Evolutionary conservation across 164 flowering plant genomes (phyloP).

Genomic region (Nelumbo lutea): DNA sequence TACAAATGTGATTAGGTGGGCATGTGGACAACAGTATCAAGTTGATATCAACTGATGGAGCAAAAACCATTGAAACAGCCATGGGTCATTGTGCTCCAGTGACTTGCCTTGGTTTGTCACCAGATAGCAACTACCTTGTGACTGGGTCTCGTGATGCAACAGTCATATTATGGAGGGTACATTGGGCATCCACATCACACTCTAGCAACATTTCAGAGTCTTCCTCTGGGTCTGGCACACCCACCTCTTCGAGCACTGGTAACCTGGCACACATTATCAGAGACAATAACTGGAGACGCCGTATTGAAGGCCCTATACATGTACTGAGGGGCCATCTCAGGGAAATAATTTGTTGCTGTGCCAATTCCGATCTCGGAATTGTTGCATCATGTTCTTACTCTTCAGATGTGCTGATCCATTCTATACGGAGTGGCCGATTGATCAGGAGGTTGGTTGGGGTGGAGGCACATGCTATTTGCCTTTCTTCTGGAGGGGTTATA

Average conservation of each 20-base stretch:
- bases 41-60: constrained; percentile 84
- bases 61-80: constrained; percentile 89
- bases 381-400: constrained; percentile 73
- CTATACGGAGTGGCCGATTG: constrained; percentile 75
- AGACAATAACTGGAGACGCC: constrained; percentile 50
- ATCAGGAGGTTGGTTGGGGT: constrained; percentile 59
- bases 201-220: constrained; percentile 52
- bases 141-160: constrained; percentile 92
- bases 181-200: constrained; percentile 34
- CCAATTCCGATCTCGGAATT: constrained; percentile 78
- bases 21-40: constrained; percentile 87
- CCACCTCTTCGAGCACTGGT: constrained; percentile 31
- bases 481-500: constrained; percentile 74
- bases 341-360: constrained; percentile 74
- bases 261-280: constrained; percentile 35
- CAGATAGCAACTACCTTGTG: constrained; percentile 80
- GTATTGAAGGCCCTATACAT: constrained; percentile 93
- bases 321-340: constrained; percentile 80
- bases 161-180: constrained; percentile 83
- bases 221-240: constrained; percentile 28
- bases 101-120: constrained; percentile 79
- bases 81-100: constrained; percentile 91
- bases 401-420: constrained; percentile 81
- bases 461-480: constrained; percentile 70
- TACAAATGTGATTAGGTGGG: constrained; percentile 54